These are phyloP conservation scores for Phytophthora nicotianae DNA, from an alignment of 352 stramenopile genomes.

Conservation along the genomic window DNA sequence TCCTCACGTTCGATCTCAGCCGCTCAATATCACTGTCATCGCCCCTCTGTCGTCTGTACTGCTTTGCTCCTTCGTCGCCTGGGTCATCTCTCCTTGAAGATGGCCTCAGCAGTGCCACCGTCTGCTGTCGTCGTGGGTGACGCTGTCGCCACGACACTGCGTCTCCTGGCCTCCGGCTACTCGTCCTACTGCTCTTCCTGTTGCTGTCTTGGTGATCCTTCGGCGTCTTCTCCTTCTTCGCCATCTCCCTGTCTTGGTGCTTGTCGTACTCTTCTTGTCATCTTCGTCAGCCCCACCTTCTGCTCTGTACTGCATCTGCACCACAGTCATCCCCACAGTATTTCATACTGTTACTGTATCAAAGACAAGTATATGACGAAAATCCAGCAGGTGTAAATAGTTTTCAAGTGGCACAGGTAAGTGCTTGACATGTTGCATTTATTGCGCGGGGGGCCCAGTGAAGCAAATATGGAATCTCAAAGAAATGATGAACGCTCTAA, in stretches of 20 bases:
- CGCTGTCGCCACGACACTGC: background rate
- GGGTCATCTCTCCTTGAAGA: background rate
- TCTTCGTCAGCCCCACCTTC: background rate
- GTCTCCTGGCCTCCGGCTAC: background rate
- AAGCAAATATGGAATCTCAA: too few species aligned
- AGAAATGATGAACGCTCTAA: too few species aligned
- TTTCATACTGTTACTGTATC: too few species aligned
- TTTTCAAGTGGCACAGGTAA: too few species aligned
- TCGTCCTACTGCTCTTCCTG: background rate
- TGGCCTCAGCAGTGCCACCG: background rate
- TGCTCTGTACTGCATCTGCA: background rate
- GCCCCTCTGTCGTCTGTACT: background rate
- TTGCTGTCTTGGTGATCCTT: background rate
- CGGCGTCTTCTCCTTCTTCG: background rate
- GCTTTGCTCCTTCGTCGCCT: background rate
- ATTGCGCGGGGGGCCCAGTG: too few species aligned
- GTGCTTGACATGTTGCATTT: too few species aligned
- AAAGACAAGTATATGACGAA: too few species aligned
- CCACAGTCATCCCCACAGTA: background rate
- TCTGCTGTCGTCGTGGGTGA: background rate
- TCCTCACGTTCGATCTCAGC: background rate
- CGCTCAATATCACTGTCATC: background rate
- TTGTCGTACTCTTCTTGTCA: background rate
- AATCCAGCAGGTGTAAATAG: too few species aligned
- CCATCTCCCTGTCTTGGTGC: background rate